Conservation (phyloP, 2,329 filamentous ascomycete genomes). For the Dactylonectria estremocensis region DNA sequence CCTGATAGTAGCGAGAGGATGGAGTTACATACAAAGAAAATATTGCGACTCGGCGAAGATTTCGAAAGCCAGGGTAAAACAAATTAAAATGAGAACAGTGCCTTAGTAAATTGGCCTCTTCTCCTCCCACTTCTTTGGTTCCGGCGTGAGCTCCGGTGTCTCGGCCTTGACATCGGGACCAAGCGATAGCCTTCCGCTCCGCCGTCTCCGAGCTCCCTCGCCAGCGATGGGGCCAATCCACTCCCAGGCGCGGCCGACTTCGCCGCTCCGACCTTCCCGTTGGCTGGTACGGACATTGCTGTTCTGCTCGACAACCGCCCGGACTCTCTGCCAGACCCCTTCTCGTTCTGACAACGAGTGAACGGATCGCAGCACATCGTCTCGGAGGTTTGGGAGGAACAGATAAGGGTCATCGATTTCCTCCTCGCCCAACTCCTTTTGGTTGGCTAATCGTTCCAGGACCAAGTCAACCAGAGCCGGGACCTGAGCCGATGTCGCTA, state of each 20-base stretch:
- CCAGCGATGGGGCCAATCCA: constrained; percentile 75
- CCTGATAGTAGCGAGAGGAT: constrained; percentile 19
- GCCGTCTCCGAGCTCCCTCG: constrained; percentile 61
- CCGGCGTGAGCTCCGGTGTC: constrained; percentile 46
- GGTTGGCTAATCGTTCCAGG: constrained; percentile 84
- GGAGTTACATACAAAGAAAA: constrained; percentile 37
- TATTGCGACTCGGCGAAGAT: constrained; percentile 20
- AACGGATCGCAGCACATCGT: constrained; percentile 89
- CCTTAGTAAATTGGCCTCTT: constrained; percentile 59
- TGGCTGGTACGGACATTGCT: constrained; percentile 87
- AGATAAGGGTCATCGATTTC: constrained; percentile 82
- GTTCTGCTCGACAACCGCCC: constrained; percentile 90
- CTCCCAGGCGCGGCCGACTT: constrained; percentile 78
- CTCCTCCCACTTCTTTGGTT: constrained; percentile 60
- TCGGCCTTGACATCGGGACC: constrained; percentile 58
- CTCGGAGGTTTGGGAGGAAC: constrained; percentile 88
- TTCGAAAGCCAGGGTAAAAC: constrained; percentile 17
- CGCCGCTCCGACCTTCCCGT: constrained; percentile 77
- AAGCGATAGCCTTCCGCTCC: constrained; percentile 68
- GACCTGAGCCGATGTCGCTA: constrained; percentile 79
- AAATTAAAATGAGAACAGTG: constrained; percentile 22
- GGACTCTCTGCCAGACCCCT: constrained; percentile 87
- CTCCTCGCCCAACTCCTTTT: constrained; percentile 85
- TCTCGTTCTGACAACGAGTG: constrained; percentile 84
- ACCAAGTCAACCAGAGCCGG: constrained; percentile 88